These are phyloP conservation scores for Bipolaris victoriae DNA, from an alignment of 2,329 filamentous ascomycete species.

Conservation along the genomic window DNA sequence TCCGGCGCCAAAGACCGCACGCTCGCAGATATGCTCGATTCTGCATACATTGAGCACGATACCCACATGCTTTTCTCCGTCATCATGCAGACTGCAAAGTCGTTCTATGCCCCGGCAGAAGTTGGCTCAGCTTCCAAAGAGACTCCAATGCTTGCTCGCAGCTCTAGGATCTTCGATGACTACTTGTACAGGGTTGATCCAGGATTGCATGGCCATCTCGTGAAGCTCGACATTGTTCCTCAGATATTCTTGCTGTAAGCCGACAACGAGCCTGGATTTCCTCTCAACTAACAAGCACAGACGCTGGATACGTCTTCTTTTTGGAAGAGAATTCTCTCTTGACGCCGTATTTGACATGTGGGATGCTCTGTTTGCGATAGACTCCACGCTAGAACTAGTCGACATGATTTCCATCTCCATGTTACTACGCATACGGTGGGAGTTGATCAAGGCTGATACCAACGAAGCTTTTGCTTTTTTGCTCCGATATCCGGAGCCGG, in stretches of 20 bases:
- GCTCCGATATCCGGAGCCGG: slow-evolving; percentile 76
- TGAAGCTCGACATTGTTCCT: slow-evolving; percentile 85
- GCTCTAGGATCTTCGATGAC: slow-evolving; percentile 83
- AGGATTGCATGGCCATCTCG: slow-evolving; percentile 81
- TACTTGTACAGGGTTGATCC: slow-evolving; percentile 79
- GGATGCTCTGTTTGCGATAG: slow-evolving; percentile 90
- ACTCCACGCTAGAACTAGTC: slow-evolving; percentile 78
- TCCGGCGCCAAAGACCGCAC: slow-evolving; percentile 31
- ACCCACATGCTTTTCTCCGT: slow-evolving; percentile 83
- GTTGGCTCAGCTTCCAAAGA: slow-evolving; percentile 43
- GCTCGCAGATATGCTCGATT: slow-evolving; percentile 65
- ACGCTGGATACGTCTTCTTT: slow-evolving; percentile 91
- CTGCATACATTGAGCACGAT: slow-evolving; percentile 83
- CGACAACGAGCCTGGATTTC: neutral
- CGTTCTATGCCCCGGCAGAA: slow-evolving; percentile 78
- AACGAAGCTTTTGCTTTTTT: slow-evolving; percentile 81
- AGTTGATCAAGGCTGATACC: slow-evolving; percentile 85
- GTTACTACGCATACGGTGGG: slow-evolving; percentile 90
- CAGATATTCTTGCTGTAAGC: slow-evolving; percentile 92
- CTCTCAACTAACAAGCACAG: slow-evolving; percentile 52
- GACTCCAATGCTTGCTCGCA: slow-evolving; percentile 82
- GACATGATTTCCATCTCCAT: slow-evolving; percentile 94
- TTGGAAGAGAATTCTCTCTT: slow-evolving; percentile 91
- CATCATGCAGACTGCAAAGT: slow-evolving; percentile 85
- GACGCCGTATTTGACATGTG: slow-evolving; percentile 83